A percentile compares a stretch with the other conserved stretches of the same genome.
phyloP scores from a whole-genome alignment of 164 flowering plant genomes.

The Vitis rotundifolia region DNA sequence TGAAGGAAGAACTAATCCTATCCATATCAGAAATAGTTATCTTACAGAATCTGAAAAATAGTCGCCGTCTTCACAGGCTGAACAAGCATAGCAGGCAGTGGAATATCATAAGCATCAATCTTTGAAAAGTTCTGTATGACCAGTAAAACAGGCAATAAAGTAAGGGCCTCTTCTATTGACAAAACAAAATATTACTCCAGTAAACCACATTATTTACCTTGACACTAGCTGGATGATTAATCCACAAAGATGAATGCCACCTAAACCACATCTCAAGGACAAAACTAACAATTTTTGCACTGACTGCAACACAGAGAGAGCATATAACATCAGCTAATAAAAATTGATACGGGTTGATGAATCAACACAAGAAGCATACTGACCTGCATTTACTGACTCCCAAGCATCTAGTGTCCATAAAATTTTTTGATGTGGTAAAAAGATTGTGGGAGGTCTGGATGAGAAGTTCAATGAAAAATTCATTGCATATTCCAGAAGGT shows the following conservation, averaged over 20 bases:
- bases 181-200: neutral
- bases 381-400: constrained; percentile 57
- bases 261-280: constrained; percentile 85
- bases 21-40: neutral
- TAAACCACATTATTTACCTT: constrained; percentile 31
- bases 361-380: constrained; percentile 4
- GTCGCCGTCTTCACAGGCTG: constrained; percentile 48
- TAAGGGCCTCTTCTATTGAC: neutral
- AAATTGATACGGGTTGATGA: neutral
- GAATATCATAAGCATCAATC: constrained; percentile 17
- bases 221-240: constrained; percentile 13
- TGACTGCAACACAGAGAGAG: constrained; percentile 35
- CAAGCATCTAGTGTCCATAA: constrained; percentile 74
- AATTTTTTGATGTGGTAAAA: constrained; percentile 69
- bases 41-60: constrained; percentile 58
- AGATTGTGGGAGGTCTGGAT: constrained; percentile 71
- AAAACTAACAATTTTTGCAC: constrained; percentile 48
- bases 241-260: constrained; percentile 93
- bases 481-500: constrained; percentile 42
- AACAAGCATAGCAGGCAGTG: constrained; percentile 49
- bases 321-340: neutral
- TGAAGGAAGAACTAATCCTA: too few relatives aligned
- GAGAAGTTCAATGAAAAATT: constrained; percentile 59
- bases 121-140: constrained; percentile 33
- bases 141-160: neutral